Evolutionary conservation across 2,329 filamentous ascomycete species (phyloP).

Genomic region (Fusarium decemcellulare): DNA sequence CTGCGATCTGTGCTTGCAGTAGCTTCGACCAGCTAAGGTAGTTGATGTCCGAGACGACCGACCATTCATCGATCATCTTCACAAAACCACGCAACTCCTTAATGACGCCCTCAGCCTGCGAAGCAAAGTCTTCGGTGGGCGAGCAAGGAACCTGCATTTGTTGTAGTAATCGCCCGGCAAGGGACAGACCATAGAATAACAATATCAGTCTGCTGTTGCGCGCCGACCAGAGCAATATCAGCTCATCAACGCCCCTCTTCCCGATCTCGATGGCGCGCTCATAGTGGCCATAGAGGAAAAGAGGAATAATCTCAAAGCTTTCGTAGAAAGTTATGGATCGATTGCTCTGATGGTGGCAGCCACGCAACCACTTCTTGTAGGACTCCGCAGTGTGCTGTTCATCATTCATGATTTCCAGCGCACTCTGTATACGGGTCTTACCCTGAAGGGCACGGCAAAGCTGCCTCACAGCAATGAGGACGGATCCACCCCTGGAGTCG

Average conservation of each 20-base stretch:
- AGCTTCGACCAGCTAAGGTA: constrained; percentile 79
- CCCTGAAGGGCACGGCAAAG: constrained; percentile 79
- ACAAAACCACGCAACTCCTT: constrained; percentile 68
- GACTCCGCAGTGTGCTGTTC: constrained; percentile 71
- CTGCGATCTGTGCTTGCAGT: constrained; percentile 77
- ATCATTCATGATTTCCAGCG: constrained; percentile 75
- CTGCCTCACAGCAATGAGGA: constrained; percentile 77
- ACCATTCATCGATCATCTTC: constrained; percentile 75
- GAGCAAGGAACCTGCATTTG: constrained; percentile 63
- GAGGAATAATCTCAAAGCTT: constrained; percentile 72
- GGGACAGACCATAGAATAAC: constrained; percentile 72
- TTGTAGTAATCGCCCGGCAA: constrained; percentile 66
- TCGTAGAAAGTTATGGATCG: constrained; percentile 79
- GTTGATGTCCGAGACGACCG: constrained; percentile 76
- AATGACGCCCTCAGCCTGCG: constrained; percentile 64
- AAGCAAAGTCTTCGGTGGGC: constrained; percentile 58
- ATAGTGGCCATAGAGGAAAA: constrained; percentile 76
- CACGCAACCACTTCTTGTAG: constrained; percentile 72
- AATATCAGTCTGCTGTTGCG: constrained; percentile 70
- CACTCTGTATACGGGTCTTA: constrained; percentile 71
- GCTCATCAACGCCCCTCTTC: constrained; percentile 61
- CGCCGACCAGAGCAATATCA: constrained; percentile 70
- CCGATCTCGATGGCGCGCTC: constrained; percentile 71
- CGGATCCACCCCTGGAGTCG: constrained; percentile 79
- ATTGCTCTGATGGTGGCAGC: constrained; percentile 70